phyloP scores from a whole-genome alignment of 176 grass and related monocot species.

The Triticum aestivum region DNA sequence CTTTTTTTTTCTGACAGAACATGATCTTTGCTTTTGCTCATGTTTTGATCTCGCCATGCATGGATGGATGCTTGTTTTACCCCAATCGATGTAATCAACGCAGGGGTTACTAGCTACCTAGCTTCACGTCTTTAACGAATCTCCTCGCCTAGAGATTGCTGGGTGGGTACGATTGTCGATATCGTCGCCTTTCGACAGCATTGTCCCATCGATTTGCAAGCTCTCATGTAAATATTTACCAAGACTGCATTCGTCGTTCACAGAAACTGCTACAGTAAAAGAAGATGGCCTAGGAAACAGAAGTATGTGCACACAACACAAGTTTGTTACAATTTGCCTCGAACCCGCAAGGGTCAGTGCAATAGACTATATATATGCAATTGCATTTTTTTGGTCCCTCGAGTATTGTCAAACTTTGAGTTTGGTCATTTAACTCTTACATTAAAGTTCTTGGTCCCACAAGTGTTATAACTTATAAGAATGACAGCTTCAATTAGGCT shows the following conservation, averaged over 20 bases:
- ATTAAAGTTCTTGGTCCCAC: no score
- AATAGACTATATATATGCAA: neutral
- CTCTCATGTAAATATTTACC: neutral
- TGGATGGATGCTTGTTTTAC: neutral
- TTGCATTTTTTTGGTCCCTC: neutral
- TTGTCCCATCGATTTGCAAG: neutral
- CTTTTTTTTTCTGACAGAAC: neutral
- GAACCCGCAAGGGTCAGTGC: neutral
- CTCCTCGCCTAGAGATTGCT: neutral
- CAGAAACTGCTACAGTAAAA: neutral
- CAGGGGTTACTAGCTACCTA: neutral
- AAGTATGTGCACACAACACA: neutral
- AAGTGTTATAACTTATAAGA: no score
- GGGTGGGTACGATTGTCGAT: neutral
- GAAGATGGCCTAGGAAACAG: neutral
- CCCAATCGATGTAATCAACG: neutral
- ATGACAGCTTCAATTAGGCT: no score
- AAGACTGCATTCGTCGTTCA: neutral
- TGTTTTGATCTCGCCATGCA: constrained; percentile 14
- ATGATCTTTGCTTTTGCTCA: constrained; percentile 5
- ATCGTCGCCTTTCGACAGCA: neutral
- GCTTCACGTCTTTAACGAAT: constrained; percentile 2
- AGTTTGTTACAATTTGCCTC: no score
- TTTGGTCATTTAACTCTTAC: neutral
- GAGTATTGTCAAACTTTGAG: neutral